Evolutionary conservation across 768 basidiomycete species (phyloP).

Genomic region (Mycena vitilis): DNA sequence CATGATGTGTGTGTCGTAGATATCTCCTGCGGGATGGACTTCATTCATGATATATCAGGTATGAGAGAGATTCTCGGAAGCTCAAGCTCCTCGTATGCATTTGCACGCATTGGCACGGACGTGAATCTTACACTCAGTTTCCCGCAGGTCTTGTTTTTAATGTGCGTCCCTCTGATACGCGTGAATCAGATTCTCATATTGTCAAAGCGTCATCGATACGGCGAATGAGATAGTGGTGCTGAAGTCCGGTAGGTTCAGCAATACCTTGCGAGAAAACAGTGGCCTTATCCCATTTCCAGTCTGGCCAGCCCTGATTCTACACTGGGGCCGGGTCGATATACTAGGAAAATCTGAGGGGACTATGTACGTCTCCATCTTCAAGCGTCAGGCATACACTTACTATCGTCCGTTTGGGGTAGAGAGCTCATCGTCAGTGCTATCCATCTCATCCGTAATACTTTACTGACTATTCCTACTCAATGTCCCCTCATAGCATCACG

Average conservation of each 20-base stretch:
- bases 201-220: conserved; percentile 5
- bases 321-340: conserved; percentile 24
- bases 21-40: background rate
- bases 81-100: conserved; percentile 19
- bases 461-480: background rate
- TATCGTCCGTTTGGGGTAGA: background rate
- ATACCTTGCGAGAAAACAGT: background rate
- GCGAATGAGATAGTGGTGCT: conserved; percentile 26
- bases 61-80: conserved; percentile 17
- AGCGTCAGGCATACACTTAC: background rate
- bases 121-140: background rate
- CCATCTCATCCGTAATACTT: background rate
- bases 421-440: conserved; percentile 19
- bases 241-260: conserved; percentile 1
- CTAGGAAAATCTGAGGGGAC: conserved; percentile 25
- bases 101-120: too few species aligned
- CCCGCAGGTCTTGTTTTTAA: conserved; percentile 19
- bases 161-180: background rate
- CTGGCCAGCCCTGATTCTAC: conserved; percentile 24
- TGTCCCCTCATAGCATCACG: conserved; percentile 13
- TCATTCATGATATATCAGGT: background rate
- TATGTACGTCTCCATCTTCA: background rate
- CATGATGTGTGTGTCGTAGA: conserved; percentile 5
- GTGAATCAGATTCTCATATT: background rate
- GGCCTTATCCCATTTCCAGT: background rate